phyloP scores from a whole-genome alignment of 2,329 filamentous ascomycete genomes.

The Colletotrichum neosansevieriae region DNA sequence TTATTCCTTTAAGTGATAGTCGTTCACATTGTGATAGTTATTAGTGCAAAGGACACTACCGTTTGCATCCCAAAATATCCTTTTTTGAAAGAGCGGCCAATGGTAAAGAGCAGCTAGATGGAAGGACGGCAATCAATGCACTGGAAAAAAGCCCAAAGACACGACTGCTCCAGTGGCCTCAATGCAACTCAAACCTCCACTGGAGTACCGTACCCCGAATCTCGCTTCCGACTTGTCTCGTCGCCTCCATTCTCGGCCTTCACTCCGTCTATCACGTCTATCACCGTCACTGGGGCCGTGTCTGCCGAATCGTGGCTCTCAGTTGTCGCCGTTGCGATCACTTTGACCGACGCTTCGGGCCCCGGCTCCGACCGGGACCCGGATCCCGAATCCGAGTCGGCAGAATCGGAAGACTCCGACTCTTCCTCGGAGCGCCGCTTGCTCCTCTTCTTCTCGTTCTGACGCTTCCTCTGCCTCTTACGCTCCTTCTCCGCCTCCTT shows the following conservation, averaged over 20 bases:
- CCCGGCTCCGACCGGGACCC: constrained; percentile 3
- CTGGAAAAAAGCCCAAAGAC: too few relatives aligned
- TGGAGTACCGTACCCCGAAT: constrained; percentile 41
- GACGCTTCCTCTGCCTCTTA: constrained; percentile 34
- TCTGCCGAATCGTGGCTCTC: constrained; percentile 13
- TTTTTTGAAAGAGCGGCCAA: too few relatives aligned
- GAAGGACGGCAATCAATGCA: too few relatives aligned
- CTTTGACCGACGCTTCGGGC: background rate
- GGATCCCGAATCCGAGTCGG: constrained; percentile 11
- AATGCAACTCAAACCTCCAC: constrained; percentile 29
- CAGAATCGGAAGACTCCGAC: constrained; percentile 5
- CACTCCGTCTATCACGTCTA: constrained; percentile 42
- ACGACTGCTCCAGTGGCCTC: background rate
- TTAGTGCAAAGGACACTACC: too few relatives aligned
- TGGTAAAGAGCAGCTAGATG: too few relatives aligned
- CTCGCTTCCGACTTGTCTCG: constrained; percentile 42
- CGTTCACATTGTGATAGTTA: too few relatives aligned
- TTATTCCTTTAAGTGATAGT: too few relatives aligned
- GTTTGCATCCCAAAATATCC: too few relatives aligned
- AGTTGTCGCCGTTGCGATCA: background rate
- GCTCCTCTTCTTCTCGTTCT: constrained; percentile 37
- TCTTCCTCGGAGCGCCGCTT: constrained; percentile 42
- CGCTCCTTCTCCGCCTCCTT: constrained; percentile 41
- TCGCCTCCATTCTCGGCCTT: constrained; percentile 48
- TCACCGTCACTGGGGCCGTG: constrained; percentile 15